Base-by-base conservation (phyloP, 1,284 basidiomycete genomes). In the Cryptococcus sp. region DNA sequence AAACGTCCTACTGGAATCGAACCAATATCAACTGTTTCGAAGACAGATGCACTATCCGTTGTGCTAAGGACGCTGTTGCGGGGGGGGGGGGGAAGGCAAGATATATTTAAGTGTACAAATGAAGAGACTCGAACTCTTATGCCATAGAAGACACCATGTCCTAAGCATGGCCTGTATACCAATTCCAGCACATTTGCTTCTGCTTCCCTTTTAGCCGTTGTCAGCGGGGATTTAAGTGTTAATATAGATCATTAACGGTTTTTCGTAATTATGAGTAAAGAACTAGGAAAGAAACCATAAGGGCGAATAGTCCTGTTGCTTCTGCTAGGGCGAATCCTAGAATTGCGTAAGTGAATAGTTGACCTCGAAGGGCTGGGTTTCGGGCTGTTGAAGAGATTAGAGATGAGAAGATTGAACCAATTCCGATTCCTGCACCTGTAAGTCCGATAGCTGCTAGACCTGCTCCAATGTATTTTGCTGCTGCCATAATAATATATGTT, bases 281-380 rank as follows among this genome's bases (percentile, higher is more conserved):
- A 37, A 64, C 47, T 59, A 64, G 50, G 57, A 67, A 66, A 31
- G 54, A 49, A 37, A 67, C 55, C 63, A 67, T 66, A 39, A 67
- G 49, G 21, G 64, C 63, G 54, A 67, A 66, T 50, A 66, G 56
- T 45, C 63, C 63, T 55, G 63, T 66, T 54, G 62, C 62, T 63
- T 67, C 64, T 52, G 63, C 59, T 54, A 66, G 61, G 43, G 54
- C 55, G 50, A 67, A 66, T 45, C 64, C 64, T 52, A 68, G 59
- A 59, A 69, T 65, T 42, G 63, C 61, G 53, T 66, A 69, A 49
- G 62, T 63, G 59, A 70, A 71, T 53, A 69, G 60, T 70, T 69
- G 66, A 53, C 57, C 62, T 60, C 68, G 68, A 50, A 69, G 52
- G 36, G 61, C 62, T 48, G 69, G 69, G 66, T 71, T 71, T 66